phyloP scores from a whole-genome alignment of 176 grass and related monocot species.

The Triticum monococcum region DNA sequence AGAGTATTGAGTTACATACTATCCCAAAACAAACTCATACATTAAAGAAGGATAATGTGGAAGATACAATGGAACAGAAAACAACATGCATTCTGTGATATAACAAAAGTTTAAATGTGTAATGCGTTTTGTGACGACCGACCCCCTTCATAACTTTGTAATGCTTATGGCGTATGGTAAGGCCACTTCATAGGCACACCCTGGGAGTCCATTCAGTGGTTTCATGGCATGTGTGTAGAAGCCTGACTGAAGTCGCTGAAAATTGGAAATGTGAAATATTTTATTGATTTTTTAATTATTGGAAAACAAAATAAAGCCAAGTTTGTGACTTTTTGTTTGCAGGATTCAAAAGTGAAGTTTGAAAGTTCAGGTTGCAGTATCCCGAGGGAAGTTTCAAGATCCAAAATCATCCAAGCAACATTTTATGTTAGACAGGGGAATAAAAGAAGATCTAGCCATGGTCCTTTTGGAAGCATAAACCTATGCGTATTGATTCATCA shows the following conservation, averaged over 20 bases:
- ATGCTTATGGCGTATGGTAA: no score
- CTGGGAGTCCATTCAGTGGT: not conserved
- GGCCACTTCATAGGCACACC: not conserved
- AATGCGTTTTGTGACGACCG: no score
- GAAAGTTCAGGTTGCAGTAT: not conserved
- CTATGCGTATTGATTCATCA: not conserved
- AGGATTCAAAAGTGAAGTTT: not conserved
- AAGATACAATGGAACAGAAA: not conserved
- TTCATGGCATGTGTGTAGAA: not conserved
- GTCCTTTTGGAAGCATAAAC: not conserved
- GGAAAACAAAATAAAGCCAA: not conserved
- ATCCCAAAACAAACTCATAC: not conserved
- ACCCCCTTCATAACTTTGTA: no score
- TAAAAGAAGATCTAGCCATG: not conserved
- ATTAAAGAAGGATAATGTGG: not conserved
- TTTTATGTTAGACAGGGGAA: not conserved
- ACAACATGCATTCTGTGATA: not conserved
- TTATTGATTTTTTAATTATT: not conserved
- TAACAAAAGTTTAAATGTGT: not conserved
- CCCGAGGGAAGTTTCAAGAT: not conserved
- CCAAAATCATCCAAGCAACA: not conserved
- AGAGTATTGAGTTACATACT: constrained; percentile 24
- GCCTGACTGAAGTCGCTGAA: not conserved
- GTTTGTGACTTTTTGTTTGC: not conserved
- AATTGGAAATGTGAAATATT: not conserved